These are phyloP conservation scores for Penicillium concentricum DNA, from an alignment of 2,329 filamentous ascomycete species.

Conservation along the genomic window DNA sequence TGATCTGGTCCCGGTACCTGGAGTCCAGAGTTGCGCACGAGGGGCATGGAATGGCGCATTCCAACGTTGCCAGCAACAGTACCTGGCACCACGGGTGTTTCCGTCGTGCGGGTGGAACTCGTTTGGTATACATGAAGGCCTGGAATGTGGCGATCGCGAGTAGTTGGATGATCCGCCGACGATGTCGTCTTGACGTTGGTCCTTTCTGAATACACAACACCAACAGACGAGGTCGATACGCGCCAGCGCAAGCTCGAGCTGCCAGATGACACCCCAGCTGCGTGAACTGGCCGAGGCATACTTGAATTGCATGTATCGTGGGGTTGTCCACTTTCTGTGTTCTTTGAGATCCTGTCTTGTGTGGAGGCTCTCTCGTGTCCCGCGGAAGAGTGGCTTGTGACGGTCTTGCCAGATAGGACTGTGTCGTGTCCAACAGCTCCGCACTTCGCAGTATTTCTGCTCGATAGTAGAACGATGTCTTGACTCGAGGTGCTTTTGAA, in stretches of 20 bases:
- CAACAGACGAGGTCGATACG: background rate
- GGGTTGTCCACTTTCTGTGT: background rate
- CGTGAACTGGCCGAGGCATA: background rate
- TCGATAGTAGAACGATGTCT: background rate
- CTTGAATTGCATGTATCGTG: background rate
- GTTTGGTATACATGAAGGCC: background rate
- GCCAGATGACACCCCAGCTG: background rate
- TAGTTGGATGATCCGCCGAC: background rate
- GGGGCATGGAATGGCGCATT: background rate
- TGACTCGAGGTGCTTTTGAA: background rate
- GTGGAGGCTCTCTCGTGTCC: background rate
- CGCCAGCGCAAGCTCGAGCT: conserved; percentile 10
- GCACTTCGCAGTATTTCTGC: background rate
- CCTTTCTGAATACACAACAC: background rate
- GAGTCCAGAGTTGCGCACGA: background rate
- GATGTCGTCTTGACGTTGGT: background rate
- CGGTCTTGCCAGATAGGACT: background rate
- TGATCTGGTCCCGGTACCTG: background rate
- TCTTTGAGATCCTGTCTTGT: background rate
- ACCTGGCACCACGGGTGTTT: background rate
- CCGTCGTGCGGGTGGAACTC: background rate
- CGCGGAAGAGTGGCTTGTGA: background rate
- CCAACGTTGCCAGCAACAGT: background rate
- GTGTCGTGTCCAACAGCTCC: background rate
- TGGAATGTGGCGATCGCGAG: background rate